These are phyloP conservation scores for Teunomyces tritomae DNA, from an alignment of 805 yeast species.

Conservation along the genomic window DNA sequence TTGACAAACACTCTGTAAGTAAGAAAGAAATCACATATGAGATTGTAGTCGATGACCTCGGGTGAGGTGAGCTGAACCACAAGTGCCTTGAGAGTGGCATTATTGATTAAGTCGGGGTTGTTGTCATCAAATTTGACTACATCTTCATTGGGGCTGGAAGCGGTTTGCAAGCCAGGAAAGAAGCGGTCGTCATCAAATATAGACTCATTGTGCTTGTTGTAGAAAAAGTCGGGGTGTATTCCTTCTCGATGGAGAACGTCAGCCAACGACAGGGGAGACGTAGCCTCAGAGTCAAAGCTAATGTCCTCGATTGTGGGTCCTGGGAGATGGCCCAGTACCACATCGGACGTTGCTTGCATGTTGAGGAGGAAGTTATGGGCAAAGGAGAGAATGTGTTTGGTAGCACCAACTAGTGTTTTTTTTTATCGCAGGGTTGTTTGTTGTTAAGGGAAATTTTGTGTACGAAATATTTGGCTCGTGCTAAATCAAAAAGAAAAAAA, in stretches of 20 bases:
- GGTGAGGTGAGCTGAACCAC: slow-evolving; percentile 69
- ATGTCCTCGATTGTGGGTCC: neutral
- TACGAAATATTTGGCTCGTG: neutral
- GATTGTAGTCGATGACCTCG: slow-evolving; percentile 68
- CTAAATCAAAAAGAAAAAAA: neutral
- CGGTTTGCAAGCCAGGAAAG: slow-evolving; percentile 31
- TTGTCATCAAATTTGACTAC: slow-evolving; percentile 35
- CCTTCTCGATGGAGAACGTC: neutral
- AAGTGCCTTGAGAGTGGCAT: slow-evolving; percentile 44
- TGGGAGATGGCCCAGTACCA: neutral
- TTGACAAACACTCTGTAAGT: slow-evolving; percentile 72
- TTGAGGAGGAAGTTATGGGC: neutral
- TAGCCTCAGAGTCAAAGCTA: neutral
- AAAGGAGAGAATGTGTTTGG: neutral
- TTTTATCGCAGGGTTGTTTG: neutral
- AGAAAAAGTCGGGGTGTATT: slow-evolving; percentile 22
- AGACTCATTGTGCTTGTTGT: slow-evolving; percentile 36
- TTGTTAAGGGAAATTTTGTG: neutral
- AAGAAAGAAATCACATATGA: slow-evolving; percentile 81
- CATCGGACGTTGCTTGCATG: slow-evolving; percentile 1
- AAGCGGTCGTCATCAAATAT: slow-evolving; percentile 34
- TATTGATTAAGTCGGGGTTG: slow-evolving; percentile 31
- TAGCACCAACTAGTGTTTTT: too few relatives aligned
- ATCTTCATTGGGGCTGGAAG: slow-evolving; percentile 13
- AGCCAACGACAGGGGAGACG: neutral